Evolutionary conservation across 176 grass and related monocot species (phyloP).

Genomic region (Microstegium vimineum): DNA sequence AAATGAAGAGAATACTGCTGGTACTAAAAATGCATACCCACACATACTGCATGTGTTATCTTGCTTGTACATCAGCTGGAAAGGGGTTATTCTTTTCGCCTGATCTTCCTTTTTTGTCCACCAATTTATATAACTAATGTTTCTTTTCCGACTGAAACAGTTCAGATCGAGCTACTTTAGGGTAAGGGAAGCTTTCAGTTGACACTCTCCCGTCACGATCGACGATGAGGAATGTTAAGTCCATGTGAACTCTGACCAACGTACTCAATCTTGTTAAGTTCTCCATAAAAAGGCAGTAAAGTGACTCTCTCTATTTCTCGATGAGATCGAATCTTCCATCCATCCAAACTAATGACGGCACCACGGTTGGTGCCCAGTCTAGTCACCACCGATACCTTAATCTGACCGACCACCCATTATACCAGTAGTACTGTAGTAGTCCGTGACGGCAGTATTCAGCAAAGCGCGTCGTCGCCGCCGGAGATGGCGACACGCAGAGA

Average conservation of each 20-base stretch:
- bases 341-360: neutral
- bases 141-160: neutral
- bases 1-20: neutral
- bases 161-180: neutral
- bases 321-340: neutral
- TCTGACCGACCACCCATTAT: neutral
- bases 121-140: neutral
- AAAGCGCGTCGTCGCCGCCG: neutral
- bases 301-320: neutral
- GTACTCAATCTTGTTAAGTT: neutral
- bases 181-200: neutral
- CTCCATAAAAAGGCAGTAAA: neutral
- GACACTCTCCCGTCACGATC: neutral
- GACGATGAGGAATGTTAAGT: neutral
- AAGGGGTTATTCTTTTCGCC: neutral
- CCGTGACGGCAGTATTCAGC: neutral
- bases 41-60: slow-evolving; percentile 6
- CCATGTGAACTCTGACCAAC: neutral
- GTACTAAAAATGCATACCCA: neutral
- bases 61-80: neutral
- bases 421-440: neutral
- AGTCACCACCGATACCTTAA: neutral
- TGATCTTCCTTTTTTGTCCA: neutral
- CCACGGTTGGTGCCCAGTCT: neutral
- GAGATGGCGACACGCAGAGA: slow-evolving; percentile 7